These are phyloP conservation scores for Glycine tomentella DNA, from an alignment of 306 rosid genomes.

Conservation along the genomic window DNA sequence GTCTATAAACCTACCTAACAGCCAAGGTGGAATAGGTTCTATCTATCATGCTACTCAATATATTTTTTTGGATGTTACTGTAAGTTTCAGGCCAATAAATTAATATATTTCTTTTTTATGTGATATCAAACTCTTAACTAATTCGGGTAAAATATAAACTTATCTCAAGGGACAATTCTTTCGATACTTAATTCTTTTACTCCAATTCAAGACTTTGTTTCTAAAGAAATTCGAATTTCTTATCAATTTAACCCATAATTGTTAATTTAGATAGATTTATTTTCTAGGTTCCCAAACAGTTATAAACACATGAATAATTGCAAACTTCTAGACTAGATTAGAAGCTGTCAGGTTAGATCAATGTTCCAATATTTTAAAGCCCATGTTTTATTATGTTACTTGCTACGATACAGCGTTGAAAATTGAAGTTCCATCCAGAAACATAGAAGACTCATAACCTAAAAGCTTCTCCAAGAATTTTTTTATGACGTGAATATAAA, in stretches of 20 bases:
- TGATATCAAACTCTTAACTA: too few species aligned
- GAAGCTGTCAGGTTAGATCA: background rate
- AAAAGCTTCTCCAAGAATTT: background rate
- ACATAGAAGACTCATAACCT: background rate
- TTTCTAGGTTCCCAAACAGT: background rate
- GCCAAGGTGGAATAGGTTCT: too few species aligned
- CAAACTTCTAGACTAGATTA: background rate
- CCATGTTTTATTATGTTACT: background rate
- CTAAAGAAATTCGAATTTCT: too few species aligned
- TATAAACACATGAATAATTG: background rate
- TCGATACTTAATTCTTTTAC: too few species aligned
- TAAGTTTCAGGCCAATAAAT: too few species aligned
- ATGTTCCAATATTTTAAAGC: background rate
- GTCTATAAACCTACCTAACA: too few species aligned
- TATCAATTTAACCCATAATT: background rate
- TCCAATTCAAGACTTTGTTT: too few species aligned
- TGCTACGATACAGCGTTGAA: background rate
- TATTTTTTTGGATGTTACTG: too few species aligned
- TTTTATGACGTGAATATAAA: background rate
- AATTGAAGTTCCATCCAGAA: slow-evolving; percentile 4
- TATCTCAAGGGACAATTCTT: too few species aligned
- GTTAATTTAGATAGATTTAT: background rate
- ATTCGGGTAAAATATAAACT: too few species aligned
- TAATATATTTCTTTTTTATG: too few species aligned
- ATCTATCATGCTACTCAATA: too few species aligned